These are phyloP conservation scores for Mortierella alpina DNA, from an alignment of 192 early-diverging fungal species.

Conservation along the genomic window DNA sequence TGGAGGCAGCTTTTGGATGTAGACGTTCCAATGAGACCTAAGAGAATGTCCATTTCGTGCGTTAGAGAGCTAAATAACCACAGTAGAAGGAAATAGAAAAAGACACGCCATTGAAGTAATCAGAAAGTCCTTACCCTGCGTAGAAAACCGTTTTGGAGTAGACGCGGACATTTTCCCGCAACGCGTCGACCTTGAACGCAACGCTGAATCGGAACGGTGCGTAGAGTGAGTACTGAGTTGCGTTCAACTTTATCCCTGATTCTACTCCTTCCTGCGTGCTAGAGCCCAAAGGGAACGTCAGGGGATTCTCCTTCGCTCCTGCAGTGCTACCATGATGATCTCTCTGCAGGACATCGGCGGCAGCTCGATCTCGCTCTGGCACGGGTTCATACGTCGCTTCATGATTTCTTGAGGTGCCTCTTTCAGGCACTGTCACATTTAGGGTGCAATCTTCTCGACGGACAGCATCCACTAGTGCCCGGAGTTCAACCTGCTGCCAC, in stretches of 20 bases:
- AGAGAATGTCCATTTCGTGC: not conserved
- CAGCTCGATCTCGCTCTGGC: no score
- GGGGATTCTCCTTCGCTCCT: no score
- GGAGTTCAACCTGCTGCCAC: slow-evolving; percentile 64
- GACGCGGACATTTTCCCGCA: slow-evolving; percentile 54
- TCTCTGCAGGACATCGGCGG: no score
- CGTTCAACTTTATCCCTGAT: no score
- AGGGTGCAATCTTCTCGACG: slow-evolving; percentile 1
- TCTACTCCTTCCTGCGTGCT: no score
- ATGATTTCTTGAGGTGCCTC: no score
- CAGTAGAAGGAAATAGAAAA: not conserved
- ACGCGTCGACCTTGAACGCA: slow-evolving; percentile 51
- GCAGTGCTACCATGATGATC: no score
- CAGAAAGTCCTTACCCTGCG: slow-evolving; percentile 55
- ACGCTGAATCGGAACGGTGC: slow-evolving; percentile 67
- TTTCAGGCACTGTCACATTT: not conserved
- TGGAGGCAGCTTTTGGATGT: slow-evolving; percentile 63
- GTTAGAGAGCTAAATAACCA: not conserved
- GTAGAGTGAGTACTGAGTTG: slow-evolving; percentile 46
- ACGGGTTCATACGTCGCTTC: no score
- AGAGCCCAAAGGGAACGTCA: no score
- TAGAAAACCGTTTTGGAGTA: slow-evolving; percentile 63
- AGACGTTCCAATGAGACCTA: slow-evolving; percentile 70
- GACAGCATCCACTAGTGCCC: slow-evolving; percentile 53
- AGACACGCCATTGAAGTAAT: not conserved